phyloP scores from a whole-genome alignment of 1,284 basidiomycete genomes.

The Volvariella surrecta region DNA sequence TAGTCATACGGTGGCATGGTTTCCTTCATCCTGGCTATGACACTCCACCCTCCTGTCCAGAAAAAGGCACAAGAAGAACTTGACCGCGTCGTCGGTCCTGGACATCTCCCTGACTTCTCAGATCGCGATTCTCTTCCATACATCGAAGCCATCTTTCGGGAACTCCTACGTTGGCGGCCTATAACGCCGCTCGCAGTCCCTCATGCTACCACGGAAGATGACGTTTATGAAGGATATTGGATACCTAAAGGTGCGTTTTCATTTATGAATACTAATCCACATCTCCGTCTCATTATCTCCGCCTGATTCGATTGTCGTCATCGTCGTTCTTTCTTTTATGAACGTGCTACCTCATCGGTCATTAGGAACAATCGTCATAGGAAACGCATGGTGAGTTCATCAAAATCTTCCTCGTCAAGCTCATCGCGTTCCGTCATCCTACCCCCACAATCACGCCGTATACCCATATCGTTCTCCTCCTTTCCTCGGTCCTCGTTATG shows the following conservation, averaged over 20 bases:
- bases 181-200: constrained; percentile 8
- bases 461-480: too few relatives aligned
- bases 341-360: too few relatives aligned
- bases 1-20: constrained; percentile 20
- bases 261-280: background rate
- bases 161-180: constrained; percentile 10
- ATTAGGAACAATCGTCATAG: constrained; percentile 17
- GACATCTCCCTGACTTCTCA: background rate
- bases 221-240: constrained; percentile 20
- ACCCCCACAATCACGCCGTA: too few relatives aligned
- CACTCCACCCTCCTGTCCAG: constrained; percentile 8
- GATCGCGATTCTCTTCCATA: constrained; percentile 8
- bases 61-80: constrained; percentile 7
- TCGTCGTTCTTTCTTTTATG: too few relatives aligned
- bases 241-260: constrained; percentile 14
- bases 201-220: constrained; percentile 17
- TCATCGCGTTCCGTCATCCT: too few relatives aligned
- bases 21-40: constrained; percentile 20
- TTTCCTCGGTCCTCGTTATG: too few relatives aligned
- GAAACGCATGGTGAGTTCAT: constrained; percentile 27
- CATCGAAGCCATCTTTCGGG: constrained; percentile 11
- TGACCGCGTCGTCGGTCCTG: constrained; percentile 2
- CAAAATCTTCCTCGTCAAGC: too few relatives aligned
- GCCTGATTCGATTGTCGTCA: too few relatives aligned
- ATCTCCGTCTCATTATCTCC: too few relatives aligned